Base-by-base conservation (phyloP, 2,329 filamentous ascomycete species). In the Orbilia blumenaviensis region DNA sequence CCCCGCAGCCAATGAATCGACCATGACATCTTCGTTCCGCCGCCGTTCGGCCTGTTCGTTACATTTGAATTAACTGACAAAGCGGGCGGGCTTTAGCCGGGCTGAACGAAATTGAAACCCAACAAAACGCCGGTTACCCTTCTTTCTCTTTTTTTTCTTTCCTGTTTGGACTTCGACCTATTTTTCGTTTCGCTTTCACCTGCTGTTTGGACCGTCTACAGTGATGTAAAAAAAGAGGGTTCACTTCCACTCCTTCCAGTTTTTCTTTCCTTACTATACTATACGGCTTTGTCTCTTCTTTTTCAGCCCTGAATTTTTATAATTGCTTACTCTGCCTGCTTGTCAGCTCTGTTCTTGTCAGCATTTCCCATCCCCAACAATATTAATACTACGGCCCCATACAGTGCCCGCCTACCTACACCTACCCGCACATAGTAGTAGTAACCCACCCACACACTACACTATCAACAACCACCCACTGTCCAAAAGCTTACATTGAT, bases 11-110 rank as follows among this genome's bases (percentile, higher is more conserved):
- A 71, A 71, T 71, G 41, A 62, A 63, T 50, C 44, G 27, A 27
- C 56, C 54, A 71, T 71, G 66, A 71, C 66, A 58, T 48, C 38
- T 29, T 44, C 18, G 29, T 56, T 38, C 64, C 50, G 63, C 34
- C 29, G 54, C 42, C 61, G 56, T 23, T 56, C 32, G 32, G 16
- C 32, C 16, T 54, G 48, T 34, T 14, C n/a, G 10, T 14, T 34
- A 5, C 10, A 10, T 38, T 7, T 3, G n/a, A 9, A 16, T 18
- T 2, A 9, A 54, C 27, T 34, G 27, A 54, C 48, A 54, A 54
- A 42, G 44, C 66, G 66, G n/a, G n/a, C n/a, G n/a, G 66, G 58
- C 38, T 71, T 71, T 71, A 71, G 66, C 66, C 66, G 66, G 66
- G 56, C 66, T 44, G 38, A 44, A 42, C 54, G 54, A 42, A 60